phyloP scores from a whole-genome alignment of 345 rosid species.

The Populus deltoides region DNA sequence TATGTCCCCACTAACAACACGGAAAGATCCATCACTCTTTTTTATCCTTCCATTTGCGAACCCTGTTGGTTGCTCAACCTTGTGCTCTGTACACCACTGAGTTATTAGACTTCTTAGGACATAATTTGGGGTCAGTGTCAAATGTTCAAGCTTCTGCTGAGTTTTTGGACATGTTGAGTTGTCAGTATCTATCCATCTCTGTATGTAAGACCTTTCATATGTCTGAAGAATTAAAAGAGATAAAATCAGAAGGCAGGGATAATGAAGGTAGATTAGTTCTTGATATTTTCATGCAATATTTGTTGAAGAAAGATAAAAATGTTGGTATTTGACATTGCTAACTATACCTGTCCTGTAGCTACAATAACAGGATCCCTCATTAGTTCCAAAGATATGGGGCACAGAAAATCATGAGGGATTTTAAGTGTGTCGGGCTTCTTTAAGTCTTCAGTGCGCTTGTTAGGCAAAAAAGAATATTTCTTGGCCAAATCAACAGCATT shows the following conservation, averaged over 20 bases:
- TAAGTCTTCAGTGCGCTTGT: conserved; percentile 46
- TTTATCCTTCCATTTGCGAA: conserved; percentile 56
- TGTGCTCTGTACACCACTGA: conserved; percentile 75
- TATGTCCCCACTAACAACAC: conserved; percentile 62
- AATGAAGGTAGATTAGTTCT: neutral
- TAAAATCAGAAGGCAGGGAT: conserved; percentile 8
- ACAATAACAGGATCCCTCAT: conserved; percentile 98
- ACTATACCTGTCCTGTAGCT: conserved; percentile 82
- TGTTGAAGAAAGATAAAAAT: neutral
- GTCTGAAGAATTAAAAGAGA: conserved; percentile 55
- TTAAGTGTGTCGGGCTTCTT: conserved; percentile 52
- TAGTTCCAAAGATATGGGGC: conserved; percentile 85
- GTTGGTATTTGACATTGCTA: neutral
- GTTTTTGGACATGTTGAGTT: conserved; percentile 91
- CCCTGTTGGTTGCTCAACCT: conserved; percentile 68
- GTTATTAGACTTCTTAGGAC: conserved; percentile 77
- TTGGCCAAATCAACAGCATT: conserved; percentile 38
- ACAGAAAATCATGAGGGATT: conserved; percentile 77
- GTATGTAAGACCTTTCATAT: conserved; percentile 88
- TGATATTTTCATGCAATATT: neutral
- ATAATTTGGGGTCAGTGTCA: conserved; percentile 80
- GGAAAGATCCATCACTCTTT: conserved; percentile 61
- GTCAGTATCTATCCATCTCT: conserved; percentile 94
- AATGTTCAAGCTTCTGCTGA: conserved; percentile 78
- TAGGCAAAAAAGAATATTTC: conserved; percentile 30